Evolutionary conservation across 1,284 basidiomycete species (phyloP).

Genomic region (Ceratobasidium sp.): DNA sequence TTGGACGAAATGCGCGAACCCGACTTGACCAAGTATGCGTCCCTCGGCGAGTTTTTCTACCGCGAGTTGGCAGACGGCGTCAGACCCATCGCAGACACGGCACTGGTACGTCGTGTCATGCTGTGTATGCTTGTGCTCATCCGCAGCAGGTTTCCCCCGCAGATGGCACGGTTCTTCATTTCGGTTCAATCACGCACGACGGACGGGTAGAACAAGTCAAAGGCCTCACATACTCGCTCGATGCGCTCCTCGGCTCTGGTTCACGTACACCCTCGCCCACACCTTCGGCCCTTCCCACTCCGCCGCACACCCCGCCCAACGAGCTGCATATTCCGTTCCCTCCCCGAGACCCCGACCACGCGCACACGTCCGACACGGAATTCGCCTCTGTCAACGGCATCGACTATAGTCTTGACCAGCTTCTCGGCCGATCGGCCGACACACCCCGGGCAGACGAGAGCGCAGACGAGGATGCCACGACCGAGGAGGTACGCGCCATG

Average conservation of each 20-base stretch:
- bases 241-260: conserved; percentile 83
- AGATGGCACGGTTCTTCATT: conserved; percentile 92
- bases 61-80: conserved; percentile 82
- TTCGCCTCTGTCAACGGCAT: conserved; percentile 99
- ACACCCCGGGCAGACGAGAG: conserved; percentile 42
- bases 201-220: conserved; percentile 94
- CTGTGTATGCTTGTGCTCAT: conserved; percentile 1
- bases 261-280: conserved; percentile 39
- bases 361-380: conserved; percentile 63
- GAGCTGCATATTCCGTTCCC: conserved; percentile 54
- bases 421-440: conserved; percentile 60
- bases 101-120: conserved; percentile 64
- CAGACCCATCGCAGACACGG: conserved; percentile 78
- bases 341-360: conserved; percentile 64
- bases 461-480: conserved; percentile 40
- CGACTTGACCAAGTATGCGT: conserved; percentile 81
- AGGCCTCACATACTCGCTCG: conserved; percentile 94
- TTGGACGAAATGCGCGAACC: conserved; percentile 85
- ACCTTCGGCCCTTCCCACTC: conserved; percentile 50
- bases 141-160: conserved; percentile 62
- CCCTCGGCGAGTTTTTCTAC: conserved; percentile 95
- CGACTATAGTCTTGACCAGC: conserved; percentile 87
- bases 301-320: conserved; percentile 45
- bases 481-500: conserved; percentile 22
- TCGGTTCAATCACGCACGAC: conserved; percentile 82